Base-by-base conservation (phyloP, 202 grass and related monocot species). In the Bolboschoenoplectus hybrid region DNA sequence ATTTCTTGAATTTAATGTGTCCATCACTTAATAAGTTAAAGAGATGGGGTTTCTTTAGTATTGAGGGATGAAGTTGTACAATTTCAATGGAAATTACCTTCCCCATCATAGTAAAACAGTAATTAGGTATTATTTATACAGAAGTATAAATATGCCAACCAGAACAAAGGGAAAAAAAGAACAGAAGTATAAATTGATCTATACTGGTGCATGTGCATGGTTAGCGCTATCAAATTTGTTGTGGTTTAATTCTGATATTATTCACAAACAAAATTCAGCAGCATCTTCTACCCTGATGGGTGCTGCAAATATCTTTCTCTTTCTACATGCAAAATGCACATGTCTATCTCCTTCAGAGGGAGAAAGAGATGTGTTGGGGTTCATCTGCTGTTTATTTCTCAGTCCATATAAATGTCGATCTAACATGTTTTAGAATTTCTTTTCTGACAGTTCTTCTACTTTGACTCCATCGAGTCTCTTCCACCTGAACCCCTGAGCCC, bases 391-490 rank as follows among this genome's bases (percentile, higher is more conserved):
- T 61, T 75, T 51, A 17, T 79, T 38, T 79, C 14, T 79, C 14
- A 72, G 36, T 20, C 8, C 14, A 79, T 40, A 41, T 41, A 80
- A 43, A 60, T 58, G 1, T 43, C 16, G 17, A 52, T 58, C 76
- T 80, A 16, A 80, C 17, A 44, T 61, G 53, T 78, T 77, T 34
- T 77, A 58, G 14, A 78, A 38, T 80, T 19, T 79, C 4, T 80
- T 80, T 16, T 43, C 14, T 60, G 52, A 56, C 89, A 94, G 92
- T 97, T 97, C 83, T 97, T 97, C 88, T 97, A 97, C 84, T 97
- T 97, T 63, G 91, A 97, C 75, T 97, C 92, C 72, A 81, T 94
- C 63, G 95, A 97, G 79, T 97, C 95, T 66, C 95, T 97, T 56
- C 89, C 92, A 45, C 83, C 88, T 87, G 92, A 97, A 81, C 89